A percentile compares a stretch with the other conserved stretches of the same genome.
Conservation (phyloP, 805 yeast species). For the Ogataea sp. region DNA sequence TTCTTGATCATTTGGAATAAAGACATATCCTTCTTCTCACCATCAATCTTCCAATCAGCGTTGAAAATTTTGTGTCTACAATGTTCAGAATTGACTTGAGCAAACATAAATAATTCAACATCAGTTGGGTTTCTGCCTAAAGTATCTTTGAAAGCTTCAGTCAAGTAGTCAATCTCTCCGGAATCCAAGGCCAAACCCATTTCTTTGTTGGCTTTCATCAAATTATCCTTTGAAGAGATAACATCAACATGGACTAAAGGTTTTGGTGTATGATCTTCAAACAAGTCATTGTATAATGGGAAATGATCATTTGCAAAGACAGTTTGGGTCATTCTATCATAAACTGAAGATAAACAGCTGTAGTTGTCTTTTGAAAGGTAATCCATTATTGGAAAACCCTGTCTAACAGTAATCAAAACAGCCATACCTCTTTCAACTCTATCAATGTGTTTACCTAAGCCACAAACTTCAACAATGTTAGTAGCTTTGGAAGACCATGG, state of each 20-base stretch:
- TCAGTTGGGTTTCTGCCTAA: slow-evolving; percentile 91
- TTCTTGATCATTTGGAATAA: slow-evolving; percentile 93
- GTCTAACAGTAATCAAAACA: slow-evolving; percentile 59
- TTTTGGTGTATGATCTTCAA: slow-evolving; percentile 72
- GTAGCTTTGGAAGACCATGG: slow-evolving; percentile 99
- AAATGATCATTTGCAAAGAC: slow-evolving; percentile 43
- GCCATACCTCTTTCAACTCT: slow-evolving; percentile 91
- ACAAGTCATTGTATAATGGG: slow-evolving; percentile 66
- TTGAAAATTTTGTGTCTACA: slow-evolving; percentile 98
- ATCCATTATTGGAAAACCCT: slow-evolving; percentile 59
- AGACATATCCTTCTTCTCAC: slow-evolving; percentile 59
- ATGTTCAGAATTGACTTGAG: slow-evolving; percentile 98
- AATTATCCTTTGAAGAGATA: slow-evolving; percentile 44
- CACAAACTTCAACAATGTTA: slow-evolving; percentile 84
- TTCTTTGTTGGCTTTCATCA: slow-evolving; percentile 68
- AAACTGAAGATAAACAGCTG: slow-evolving; percentile 61
- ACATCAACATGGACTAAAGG: slow-evolving; percentile 74
- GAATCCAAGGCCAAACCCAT: slow-evolving; percentile 91
- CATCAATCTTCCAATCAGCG: slow-evolving; percentile 97
- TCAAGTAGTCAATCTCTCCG: slow-evolving; percentile 87
- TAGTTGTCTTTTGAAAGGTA: slow-evolving; percentile 39
- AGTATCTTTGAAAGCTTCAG: slow-evolving; percentile 68
- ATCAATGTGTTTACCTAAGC: slow-evolving; percentile 59
- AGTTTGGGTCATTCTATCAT: slow-evolving; percentile 92
- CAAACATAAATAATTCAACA: slow-evolving; percentile 97